These are phyloP conservation scores for Pichia sp. DNA, from an alignment of 1,139 yeast genomes.

Conservation along the genomic window DNA sequence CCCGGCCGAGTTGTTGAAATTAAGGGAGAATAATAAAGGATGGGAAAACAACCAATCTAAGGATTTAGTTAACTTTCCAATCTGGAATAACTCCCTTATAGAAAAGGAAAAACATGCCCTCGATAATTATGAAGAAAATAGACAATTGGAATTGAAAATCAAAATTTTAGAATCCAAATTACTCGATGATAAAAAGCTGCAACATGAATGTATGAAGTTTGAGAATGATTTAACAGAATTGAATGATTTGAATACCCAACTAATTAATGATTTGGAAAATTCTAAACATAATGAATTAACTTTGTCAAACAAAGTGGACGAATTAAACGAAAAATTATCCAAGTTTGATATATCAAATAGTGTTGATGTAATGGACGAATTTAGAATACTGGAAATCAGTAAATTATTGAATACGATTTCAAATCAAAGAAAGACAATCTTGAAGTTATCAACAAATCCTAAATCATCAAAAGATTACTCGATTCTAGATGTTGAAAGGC, in stretches of 20 bases:
- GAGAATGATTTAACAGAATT: neutral
- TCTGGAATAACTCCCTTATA: neutral
- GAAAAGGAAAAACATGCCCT: neutral
- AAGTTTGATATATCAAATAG: constrained; percentile 8
- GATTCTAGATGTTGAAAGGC: neutral
- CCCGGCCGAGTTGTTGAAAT: neutral
- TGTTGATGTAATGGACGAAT: constrained; percentile 5
- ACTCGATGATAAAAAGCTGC: constrained; percentile 5
- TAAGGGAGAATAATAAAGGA: neutral
- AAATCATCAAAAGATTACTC: neutral
- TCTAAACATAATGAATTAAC: neutral
- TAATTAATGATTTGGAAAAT: neutral
- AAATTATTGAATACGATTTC: constrained; percentile 10
- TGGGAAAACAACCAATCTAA: neutral
- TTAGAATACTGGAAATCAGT: constrained; percentile 7
- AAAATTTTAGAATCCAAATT: constrained; percentile 11
- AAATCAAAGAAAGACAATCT: constrained; percentile 8
- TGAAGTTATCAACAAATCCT: neutral
- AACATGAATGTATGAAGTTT: constrained; percentile 1
- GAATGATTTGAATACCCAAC: neutral
- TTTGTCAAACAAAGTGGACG: neutral
- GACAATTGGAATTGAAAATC: constrained; percentile 5
- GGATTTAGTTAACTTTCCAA: neutral
- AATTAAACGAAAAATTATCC: neutral
- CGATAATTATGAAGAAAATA: neutral